A percentile compares a stretch with the other conserved stretches of the same genome.
Conservation (phyloP, 176 grass and related monocot species). For the Puccinellia tenuiflora region DNA sequence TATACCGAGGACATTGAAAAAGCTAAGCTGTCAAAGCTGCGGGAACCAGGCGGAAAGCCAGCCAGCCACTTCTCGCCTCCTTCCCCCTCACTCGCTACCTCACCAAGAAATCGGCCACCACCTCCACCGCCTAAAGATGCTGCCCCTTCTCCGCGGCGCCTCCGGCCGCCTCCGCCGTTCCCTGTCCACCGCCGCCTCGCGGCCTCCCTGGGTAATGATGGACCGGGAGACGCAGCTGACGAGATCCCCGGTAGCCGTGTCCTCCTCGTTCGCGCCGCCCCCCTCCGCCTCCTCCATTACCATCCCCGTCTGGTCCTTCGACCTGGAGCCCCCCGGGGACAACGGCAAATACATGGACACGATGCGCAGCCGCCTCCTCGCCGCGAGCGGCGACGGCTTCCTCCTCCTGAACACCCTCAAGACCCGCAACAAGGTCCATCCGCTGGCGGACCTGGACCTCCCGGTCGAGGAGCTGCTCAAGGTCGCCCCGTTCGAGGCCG, state of each 20-base stretch:
- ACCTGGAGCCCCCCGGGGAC: not conserved
- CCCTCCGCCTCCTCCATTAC: not conserved
- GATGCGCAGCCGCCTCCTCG: not conserved
- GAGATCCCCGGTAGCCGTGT: not conserved
- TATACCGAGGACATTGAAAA: not conserved
- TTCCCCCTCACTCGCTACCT: not conserved
- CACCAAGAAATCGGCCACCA: not conserved
- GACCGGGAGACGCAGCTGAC: not conserved
- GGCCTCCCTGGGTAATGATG: not conserved
- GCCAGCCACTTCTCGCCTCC: not conserved
- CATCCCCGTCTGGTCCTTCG: not conserved
- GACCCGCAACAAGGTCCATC: not conserved
- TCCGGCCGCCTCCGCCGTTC: not conserved
- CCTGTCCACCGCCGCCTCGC: not conserved
- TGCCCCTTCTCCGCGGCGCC: not conserved
- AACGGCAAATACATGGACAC: not conserved
- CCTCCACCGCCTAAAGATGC: not conserved
- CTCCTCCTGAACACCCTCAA: not conserved
- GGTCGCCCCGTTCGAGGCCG: not conserved
- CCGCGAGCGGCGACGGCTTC: not conserved
- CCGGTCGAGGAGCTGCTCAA: not conserved
- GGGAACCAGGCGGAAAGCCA: not conserved
- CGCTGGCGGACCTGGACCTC: not conserved
- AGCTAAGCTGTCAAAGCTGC: not conserved
- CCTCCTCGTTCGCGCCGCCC: not conserved